phyloP scores from a whole-genome alignment of 2,329 filamentous ascomycete genomes.

The Allantophomopsis cytisporea region DNA sequence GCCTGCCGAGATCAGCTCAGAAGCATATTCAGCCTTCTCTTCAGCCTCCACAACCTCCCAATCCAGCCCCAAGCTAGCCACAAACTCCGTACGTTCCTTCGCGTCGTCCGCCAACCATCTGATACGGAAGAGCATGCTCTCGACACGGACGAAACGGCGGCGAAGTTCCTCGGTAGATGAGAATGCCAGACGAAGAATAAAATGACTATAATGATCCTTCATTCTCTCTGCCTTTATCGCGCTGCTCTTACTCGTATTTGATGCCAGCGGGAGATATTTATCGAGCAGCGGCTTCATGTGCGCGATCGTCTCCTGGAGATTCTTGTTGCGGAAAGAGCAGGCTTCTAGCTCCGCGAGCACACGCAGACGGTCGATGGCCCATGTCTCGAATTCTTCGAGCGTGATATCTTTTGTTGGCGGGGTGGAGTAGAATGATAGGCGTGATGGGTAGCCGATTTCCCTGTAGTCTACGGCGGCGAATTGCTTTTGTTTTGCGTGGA shows the following conservation, averaged over 20 bases:
- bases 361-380: constrained; percentile 86
- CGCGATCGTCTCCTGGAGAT: constrained; percentile 63
- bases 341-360: constrained; percentile 83
- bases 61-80: constrained; percentile 63
- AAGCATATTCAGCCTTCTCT: constrained; percentile 42
- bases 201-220: constrained; percentile 96
- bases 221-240: constrained; percentile 62
- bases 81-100: constrained; percentile 61
- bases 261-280: constrained; percentile 72
- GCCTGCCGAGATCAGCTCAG: constrained; percentile 18
- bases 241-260: constrained; percentile 50
- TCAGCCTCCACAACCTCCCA: constrained; percentile 74
- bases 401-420: constrained; percentile 91
- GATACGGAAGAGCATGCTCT: constrained; percentile 79
- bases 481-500: constrained; percentile 76
- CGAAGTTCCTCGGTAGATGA: constrained; percentile 82
- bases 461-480: constrained; percentile 69
- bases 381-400: constrained; percentile 95
- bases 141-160: constrained; percentile 71
- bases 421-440: constrained; percentile 81
- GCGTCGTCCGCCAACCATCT: constrained; percentile 66
- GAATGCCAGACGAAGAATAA: constrained; percentile 89
- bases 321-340: constrained; percentile 87
- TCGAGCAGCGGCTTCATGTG: constrained; percentile 81
- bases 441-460: constrained; percentile 66